These are phyloP conservation scores for Puccinia horiana DNA, from an alignment of 1,284 basidiomycete species.

Conservation along the genomic window DNA sequence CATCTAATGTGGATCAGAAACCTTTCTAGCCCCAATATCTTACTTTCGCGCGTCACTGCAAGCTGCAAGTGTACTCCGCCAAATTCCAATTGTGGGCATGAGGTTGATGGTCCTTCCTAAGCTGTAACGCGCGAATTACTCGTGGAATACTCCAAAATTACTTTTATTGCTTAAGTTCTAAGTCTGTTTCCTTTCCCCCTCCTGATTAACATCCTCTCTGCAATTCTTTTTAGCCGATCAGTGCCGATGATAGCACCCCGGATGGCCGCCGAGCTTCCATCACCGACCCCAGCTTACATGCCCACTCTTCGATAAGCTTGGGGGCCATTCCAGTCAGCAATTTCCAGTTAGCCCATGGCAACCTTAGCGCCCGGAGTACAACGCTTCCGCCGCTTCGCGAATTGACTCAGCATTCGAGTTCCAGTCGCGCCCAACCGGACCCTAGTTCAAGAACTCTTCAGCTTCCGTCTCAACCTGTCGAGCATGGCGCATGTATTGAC, in stretches of 20 bases:
- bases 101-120: too few relatives aligned
- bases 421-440: not conserved
- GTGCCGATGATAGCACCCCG: not conserved
- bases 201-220: not conserved
- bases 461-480: not conserved
- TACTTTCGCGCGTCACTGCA: not conserved
- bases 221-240: not conserved
- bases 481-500: not conserved
- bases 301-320: not conserved
- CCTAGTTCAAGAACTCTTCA: not conserved
- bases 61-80: not conserved
- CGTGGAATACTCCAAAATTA: not conserved
- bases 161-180: not conserved
- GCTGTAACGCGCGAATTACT: too few relatives aligned
- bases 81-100: too few relatives aligned
- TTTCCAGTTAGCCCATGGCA: slow-evolving; percentile 3
- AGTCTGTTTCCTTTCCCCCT: not conserved
- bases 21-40: not conserved
- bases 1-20: not conserved
- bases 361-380: not conserved
- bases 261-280: slow-evolving; percentile 29
- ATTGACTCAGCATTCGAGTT: not conserved
- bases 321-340: not conserved
- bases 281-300: slow-evolving; percentile 33
- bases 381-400: slow-evolving; percentile 2